Conservation (phyloP, 2,329 filamentous ascomycete genomes). For the Dendryphion nanum region DNA sequence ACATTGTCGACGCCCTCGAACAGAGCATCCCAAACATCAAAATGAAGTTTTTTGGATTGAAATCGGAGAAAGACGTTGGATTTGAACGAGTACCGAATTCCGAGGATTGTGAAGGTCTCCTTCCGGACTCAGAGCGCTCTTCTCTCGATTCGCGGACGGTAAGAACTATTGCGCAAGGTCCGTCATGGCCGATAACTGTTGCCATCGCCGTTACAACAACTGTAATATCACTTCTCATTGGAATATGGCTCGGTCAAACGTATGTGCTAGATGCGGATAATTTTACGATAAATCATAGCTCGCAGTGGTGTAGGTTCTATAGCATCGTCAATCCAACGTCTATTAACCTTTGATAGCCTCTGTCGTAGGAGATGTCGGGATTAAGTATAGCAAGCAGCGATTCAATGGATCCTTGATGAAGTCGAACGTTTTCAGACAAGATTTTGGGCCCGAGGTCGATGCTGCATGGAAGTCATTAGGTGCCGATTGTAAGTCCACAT, state of each 20-base stretch:
- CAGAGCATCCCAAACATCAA: no score
- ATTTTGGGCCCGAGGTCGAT: slow-evolving; percentile 55
- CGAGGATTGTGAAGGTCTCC: slow-evolving; percentile 18
- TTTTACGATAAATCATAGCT: slow-evolving; percentile 28
- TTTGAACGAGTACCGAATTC: slow-evolving; percentile 10
- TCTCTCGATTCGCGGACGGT: slow-evolving; percentile 7
- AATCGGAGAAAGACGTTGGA: slow-evolving; percentile 11
- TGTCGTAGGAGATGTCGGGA: slow-evolving; percentile 39
- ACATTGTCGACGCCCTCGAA: no score
- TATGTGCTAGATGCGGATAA: slow-evolving; percentile 17
- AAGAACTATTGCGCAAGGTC: slow-evolving; percentile 3
- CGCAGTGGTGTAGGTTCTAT: slow-evolving; percentile 29
- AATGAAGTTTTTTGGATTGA: no score
- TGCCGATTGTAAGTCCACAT: slow-evolving; percentile 48
- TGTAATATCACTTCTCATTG: slow-evolving; percentile 18
- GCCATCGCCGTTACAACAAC: slow-evolving; percentile 15
- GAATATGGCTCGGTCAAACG: slow-evolving; percentile 17
- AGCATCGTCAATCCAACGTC: no score
- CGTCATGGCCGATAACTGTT: slow-evolving; percentile 15
- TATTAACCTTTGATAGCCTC: slow-evolving; percentile 24
- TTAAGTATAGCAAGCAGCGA: slow-evolving; percentile 39
- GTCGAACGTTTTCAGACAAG: slow-evolving; percentile 53
- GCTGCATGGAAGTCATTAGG: slow-evolving; percentile 57
- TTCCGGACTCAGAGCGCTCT: slow-evolving; percentile 14
- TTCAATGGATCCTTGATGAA: slow-evolving; percentile 60